phyloP scores from a whole-genome alignment of 2,329 filamentous ascomycete species.

The Colletotrichum simmondsii region DNA sequence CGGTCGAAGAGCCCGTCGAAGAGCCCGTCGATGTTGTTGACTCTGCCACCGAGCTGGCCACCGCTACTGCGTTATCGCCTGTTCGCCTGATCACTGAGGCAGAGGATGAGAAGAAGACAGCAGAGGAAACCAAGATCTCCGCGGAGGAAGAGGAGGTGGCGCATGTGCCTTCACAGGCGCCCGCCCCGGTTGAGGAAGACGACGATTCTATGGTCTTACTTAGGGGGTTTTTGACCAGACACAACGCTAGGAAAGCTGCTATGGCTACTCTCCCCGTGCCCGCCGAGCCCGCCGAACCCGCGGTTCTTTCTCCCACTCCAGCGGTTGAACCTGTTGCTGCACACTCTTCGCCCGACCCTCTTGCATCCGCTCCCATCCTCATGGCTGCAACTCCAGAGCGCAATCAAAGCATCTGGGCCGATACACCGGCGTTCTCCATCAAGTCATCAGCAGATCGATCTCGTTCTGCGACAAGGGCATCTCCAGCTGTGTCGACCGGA shows the following conservation, averaged over 20 bases:
- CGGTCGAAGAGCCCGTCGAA: background rate
- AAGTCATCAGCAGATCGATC: slow-evolving; percentile 4
- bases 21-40: background rate
- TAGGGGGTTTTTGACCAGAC: slow-evolving; percentile 22
- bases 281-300: background rate
- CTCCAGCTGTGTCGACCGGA: background rate
- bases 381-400: slow-evolving; percentile 21
- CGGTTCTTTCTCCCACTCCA: background rate
- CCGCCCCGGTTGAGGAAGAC: background rate
- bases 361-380: slow-evolving; percentile 11
- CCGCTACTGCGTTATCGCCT: background rate
- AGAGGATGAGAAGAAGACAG: background rate
- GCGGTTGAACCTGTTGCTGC: too few relatives aligned
- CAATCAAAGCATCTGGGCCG: slow-evolving; percentile 10
- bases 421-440: slow-evolving; percentile 4
- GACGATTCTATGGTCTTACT: slow-evolving; percentile 20
- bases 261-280: slow-evolving; percentile 41
- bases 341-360: background rate
- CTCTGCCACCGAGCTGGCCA: background rate
- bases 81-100: background rate
- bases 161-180: background rate
- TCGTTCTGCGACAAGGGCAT: background rate
- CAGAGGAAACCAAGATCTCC: background rate
- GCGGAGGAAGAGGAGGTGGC: background rate
- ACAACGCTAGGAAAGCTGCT: slow-evolving; percentile 44